Base-by-base conservation (phyloP, 345 rosid genomes). In the Sonneratia alba region DNA sequence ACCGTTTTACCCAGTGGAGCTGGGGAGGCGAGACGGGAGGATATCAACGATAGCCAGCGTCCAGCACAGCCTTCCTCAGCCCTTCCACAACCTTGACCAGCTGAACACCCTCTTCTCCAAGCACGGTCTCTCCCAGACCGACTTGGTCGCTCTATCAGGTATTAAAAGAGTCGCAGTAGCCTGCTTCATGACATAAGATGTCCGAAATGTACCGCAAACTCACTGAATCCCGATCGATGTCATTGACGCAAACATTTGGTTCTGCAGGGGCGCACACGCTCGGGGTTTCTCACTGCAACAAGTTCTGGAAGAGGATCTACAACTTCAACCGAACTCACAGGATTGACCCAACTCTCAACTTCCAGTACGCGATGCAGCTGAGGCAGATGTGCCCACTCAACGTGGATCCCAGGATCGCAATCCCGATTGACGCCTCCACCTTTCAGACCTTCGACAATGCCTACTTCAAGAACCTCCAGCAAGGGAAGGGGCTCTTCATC, bases 101-200 rank as follows among this genome's bases (percentile, higher is more conserved):
- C 92, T 93, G 51, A 91, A 86, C 66, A 11, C 82, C n/a, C 72
- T 89, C 86, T 93, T 93, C 70, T 72, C 80, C 63, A 56, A 74
- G 5, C 84, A 83, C 68, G 91, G 89, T 43, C 91, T 93, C 65
- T 18, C 72, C 61, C 98, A 91, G 70, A 86, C 92, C 16, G 97
- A 93, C 38, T 84, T 93, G 96, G 77, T 93, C 22, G 98, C 98
- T 0, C 80, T 93, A 37, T 93, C 98, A 72, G 98, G 97, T 92
- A 79, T 12, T 6, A 3, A 51, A 14, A 42, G 40, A 43, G 11
- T 6, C 40, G 14, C 51, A 53, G 0, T 27, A 37, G 4, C 21
- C 15, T 4, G 10, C 18, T 2, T 57, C 32, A 7, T 37, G 7
- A 7, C 34, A 59, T 59, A 59, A 21, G 21, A 59, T 59, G 24